Percentiles rank a stretch among this genome's conserved stretches.
phyloP scores from a whole-genome alignment of 2,329 filamentous ascomycete species.

The Venturia nashicola region DNA sequence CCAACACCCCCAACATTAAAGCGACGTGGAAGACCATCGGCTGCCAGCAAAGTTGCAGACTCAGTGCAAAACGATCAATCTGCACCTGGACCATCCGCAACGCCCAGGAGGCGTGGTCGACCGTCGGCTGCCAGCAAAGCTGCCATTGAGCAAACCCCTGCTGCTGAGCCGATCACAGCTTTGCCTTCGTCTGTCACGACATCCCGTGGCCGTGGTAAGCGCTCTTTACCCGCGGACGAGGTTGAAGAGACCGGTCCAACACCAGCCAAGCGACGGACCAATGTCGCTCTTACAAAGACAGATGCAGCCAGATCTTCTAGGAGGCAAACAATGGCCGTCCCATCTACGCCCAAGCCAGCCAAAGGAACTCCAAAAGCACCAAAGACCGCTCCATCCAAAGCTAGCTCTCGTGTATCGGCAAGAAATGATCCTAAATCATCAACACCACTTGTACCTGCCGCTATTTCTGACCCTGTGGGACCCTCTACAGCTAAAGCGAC shows the following conservation, averaged over 20 bases:
- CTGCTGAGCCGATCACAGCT: not conserved
- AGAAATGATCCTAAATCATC: not conserved
- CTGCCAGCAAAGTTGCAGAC: not conserved
- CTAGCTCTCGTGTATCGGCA: not conserved
- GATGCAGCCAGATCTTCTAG: not conserved
- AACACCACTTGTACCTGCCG: not conserved
- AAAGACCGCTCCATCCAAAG: conserved; percentile 6
- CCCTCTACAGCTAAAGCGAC: not conserved
- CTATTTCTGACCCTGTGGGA: not conserved
- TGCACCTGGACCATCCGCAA: not conserved
- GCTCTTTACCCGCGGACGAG: not conserved
- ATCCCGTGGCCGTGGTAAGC: conserved; percentile 4
- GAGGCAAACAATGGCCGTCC: conserved; percentile 5
- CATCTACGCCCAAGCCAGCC: not conserved
- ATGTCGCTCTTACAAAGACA: not conserved
- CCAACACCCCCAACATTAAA: not conserved
- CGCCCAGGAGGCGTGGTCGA: conserved; percentile 2
- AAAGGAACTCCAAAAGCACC: conserved; percentile 3
- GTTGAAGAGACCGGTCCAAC: not conserved
- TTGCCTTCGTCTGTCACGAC: not conserved
- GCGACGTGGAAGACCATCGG: not conserved
- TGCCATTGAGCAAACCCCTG: not conserved
- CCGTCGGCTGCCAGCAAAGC: conserved; percentile 2
- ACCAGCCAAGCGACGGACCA: conserved; percentile 3
- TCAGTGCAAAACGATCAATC: not conserved